phyloP scores from a whole-genome alignment of 75 land plant genomes.

The Isoetes taiwanensis region DNA sequence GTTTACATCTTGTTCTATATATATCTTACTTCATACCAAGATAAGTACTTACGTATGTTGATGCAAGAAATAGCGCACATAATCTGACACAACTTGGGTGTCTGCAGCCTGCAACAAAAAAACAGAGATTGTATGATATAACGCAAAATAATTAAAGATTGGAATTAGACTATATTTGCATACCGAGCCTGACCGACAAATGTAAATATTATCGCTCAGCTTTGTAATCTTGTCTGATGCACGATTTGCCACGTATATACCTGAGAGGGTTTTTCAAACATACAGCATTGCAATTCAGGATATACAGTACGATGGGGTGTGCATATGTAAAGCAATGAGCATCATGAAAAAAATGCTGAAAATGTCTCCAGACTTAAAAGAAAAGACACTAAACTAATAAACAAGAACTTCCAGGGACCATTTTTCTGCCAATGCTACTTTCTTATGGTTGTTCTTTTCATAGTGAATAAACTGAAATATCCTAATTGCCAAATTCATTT shows the following conservation, averaged over 20 bases:
- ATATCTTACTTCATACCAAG: not conserved
- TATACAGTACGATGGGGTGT: no score
- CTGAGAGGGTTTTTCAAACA: slow-evolving; percentile 22
- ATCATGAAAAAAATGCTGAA: no score
- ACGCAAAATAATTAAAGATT: not conserved
- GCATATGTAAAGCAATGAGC: no score
- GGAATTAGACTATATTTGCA: not conserved
- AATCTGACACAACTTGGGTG: slow-evolving; percentile 73
- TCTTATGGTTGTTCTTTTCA: no score
- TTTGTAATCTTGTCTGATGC: slow-evolving; percentile 93
- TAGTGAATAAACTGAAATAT: no score
- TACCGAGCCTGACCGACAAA: slow-evolving; percentile 98
- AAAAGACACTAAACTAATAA: no score
- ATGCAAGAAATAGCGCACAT: slow-evolving; percentile 84
- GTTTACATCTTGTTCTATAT: slow-evolving; percentile 5
- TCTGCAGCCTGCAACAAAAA: slow-evolving; percentile 63
- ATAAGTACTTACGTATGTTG: slow-evolving; percentile 76
- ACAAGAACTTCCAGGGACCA: no score
- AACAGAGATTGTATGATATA: not conserved
- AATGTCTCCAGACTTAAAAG: no score
- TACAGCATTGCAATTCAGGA: not conserved
- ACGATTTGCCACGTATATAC: slow-evolving; percentile 92
- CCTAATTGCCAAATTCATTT: no score
- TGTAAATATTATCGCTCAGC: slow-evolving; percentile 85
- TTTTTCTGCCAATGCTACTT: no score